Conservation (phyloP, 1,284 basidiomycete species). For the Trichosporon sp. region DNA sequence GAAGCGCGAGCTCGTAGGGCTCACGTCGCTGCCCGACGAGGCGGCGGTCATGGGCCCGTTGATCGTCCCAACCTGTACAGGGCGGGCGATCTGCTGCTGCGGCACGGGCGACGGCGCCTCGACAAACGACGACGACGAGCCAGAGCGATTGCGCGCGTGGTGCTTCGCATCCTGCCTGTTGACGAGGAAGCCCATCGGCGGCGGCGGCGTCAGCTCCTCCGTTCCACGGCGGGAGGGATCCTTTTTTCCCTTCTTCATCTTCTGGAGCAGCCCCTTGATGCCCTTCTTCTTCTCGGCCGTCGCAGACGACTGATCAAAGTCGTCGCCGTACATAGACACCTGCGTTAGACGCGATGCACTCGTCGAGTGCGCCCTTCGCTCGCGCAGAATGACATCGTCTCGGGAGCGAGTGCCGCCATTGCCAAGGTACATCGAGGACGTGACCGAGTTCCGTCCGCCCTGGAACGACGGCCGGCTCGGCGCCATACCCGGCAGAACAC, state of each 20-base stretch:
- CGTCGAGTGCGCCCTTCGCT: slow-evolving; percentile 14
- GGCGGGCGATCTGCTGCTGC: slow-evolving; percentile 1
- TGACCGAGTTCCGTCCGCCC: slow-evolving; percentile 8
- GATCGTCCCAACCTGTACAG: background rate
- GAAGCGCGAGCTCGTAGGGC: slow-evolving; percentile 42
- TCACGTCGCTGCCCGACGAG: slow-evolving; percentile 16
- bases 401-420: background rate
- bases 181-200: slow-evolving; percentile 75
- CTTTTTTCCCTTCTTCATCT: slow-evolving; percentile 51
- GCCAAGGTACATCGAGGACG: slow-evolving; percentile 2
- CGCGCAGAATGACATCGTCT: background rate
- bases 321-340: slow-evolving; percentile 22
- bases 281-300: slow-evolving; percentile 62
- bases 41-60: slow-evolving; percentile 5
- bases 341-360: slow-evolving; percentile 36
- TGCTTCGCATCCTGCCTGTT: slow-evolving; percentile 50
- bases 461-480: slow-evolving; percentile 40
- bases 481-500: slow-evolving; percentile 38
- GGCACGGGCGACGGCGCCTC: slow-evolving; percentile 17
- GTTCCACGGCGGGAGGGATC: slow-evolving; percentile 47
- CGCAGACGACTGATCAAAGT: slow-evolving; percentile 15
- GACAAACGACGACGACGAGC: slow-evolving; percentile 31
- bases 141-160: slow-evolving; percentile 32
- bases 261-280: slow-evolving; percentile 73
- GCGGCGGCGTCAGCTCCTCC: slow-evolving; percentile 64